phyloP scores from a whole-genome alignment of 2,329 filamentous ascomycete genomes.

The Claviceps sorghi region DNA sequence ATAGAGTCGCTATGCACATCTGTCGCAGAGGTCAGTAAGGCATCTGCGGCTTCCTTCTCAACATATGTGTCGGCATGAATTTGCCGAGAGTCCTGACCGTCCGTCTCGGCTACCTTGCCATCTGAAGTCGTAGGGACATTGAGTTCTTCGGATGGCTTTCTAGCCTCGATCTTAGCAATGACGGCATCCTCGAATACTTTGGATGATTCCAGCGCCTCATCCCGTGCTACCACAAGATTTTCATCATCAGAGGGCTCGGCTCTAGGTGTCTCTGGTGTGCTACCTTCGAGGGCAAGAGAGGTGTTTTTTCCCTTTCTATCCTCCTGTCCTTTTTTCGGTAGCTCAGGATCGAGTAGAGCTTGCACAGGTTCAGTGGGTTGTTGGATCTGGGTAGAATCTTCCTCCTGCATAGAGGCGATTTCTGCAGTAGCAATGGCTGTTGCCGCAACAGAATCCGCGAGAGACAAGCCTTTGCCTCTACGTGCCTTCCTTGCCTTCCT shows the following conservation, averaged over 20 bases:
- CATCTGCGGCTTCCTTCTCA: not conserved
- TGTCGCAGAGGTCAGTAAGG: not conserved
- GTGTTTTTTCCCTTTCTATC: conserved; percentile 9
- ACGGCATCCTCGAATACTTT: not conserved
- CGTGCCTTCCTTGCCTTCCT: conserved; percentile 10
- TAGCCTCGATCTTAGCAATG: not conserved
- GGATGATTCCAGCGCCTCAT: not conserved
- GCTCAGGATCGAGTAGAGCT: conserved; percentile 5
- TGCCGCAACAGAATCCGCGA: conserved; percentile 1
- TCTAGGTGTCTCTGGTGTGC: not conserved
- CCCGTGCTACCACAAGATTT: not conserved
- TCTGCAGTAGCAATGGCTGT: conserved; percentile 4
- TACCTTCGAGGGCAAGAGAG: conserved; percentile 4
- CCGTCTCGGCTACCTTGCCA: not conserved
- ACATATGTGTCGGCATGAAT: not conserved
- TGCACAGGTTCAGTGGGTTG: conserved; percentile 1
- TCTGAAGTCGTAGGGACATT: not conserved
- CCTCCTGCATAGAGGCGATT: not conserved
- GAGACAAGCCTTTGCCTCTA: conserved; percentile 7
- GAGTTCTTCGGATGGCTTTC: not conserved
- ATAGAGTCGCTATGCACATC: not conserved
- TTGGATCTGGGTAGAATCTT: conserved; percentile 4
- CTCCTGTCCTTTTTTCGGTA: conserved; percentile 9
- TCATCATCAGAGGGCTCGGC: not conserved
- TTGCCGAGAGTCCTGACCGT: not conserved